Conservation (phyloP, 495 filamentous ascomycete genomes). For the Achaetomiella virescens region DNA sequence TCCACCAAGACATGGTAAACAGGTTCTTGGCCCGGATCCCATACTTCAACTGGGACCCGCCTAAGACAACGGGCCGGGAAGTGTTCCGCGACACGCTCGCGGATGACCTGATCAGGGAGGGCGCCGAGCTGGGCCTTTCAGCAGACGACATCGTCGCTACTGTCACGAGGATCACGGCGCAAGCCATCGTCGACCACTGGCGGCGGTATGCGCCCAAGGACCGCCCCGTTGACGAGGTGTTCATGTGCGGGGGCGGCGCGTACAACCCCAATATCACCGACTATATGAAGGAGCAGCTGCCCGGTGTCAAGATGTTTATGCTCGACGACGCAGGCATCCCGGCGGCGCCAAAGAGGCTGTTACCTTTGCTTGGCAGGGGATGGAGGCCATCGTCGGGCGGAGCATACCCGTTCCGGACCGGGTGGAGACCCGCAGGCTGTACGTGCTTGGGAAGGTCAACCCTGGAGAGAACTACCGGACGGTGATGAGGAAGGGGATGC, state of each 20-base stretch:
- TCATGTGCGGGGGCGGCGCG: constrained; percentile 55
- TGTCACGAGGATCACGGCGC: constrained; percentile 51
- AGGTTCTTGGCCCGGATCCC: constrained; percentile 40
- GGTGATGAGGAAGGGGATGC: constrained; percentile 44
- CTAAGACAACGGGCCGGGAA: constrained; percentile 55
- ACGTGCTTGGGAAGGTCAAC: constrained; percentile 48
- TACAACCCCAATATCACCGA: constrained; percentile 51
- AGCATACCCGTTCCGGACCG: constrained; percentile 46
- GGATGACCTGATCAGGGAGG: constrained; percentile 42
- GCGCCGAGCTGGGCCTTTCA: constrained; percentile 36
- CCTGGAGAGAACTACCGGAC: constrained; percentile 50
- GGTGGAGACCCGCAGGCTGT: constrained; percentile 44
- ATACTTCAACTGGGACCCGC: constrained; percentile 46
- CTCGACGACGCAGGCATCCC: constrained; percentile 51
- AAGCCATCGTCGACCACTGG: constrained; percentile 53
- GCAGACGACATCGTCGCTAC: constrained; percentile 49
- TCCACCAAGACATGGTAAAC: constrained; percentile 49
- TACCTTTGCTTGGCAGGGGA: constrained; percentile 51
- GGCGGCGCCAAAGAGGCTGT: constrained; percentile 53
- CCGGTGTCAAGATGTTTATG: constrained; percentile 45
- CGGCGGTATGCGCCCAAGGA: constrained; percentile 42
- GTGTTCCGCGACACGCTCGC: constrained; percentile 51
- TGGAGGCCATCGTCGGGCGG: constrained; percentile 49
- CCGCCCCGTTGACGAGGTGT: constrained; percentile 47
- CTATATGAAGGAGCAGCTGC: constrained; percentile 45